These are phyloP conservation scores for Arthrobotrys entomopaga DNA, from an alignment of 2,329 filamentous ascomycete species.

Conservation along the genomic window DNA sequence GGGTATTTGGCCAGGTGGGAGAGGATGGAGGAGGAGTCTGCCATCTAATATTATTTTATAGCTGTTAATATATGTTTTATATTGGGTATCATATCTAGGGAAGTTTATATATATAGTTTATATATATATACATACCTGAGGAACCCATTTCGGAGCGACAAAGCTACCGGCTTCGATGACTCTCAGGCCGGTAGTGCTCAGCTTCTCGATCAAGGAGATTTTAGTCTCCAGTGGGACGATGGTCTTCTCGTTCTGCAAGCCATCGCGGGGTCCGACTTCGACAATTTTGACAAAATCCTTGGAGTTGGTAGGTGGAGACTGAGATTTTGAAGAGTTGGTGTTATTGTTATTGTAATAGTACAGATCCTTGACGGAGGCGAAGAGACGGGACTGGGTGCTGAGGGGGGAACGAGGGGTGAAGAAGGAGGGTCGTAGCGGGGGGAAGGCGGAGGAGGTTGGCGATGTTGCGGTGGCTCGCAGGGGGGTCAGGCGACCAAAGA, in stretches of 20 bases:
- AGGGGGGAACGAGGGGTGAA: conserved; percentile 30
- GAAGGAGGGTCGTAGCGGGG: conserved; percentile 39
- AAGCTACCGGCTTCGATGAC: conserved; percentile 85
- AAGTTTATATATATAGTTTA: too few relatives aligned
- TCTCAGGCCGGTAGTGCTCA: conserved; percentile 74
- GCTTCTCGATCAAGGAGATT: conserved; percentile 76
- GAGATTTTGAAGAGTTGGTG: neutral
- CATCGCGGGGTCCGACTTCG: conserved; percentile 85
- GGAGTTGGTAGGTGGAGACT: neutral
- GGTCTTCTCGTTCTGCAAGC: conserved; percentile 84
- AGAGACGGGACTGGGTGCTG: conserved; percentile 46
- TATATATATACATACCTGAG: conserved; percentile 70
- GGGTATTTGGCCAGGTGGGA: conserved; percentile 72
- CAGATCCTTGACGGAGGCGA: conserved; percentile 47
- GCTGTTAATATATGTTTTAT: conserved; percentile 21
- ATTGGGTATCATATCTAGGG: neutral
- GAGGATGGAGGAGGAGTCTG: conserved; percentile 79
- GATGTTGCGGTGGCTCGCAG: conserved; percentile 20
- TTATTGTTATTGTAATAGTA: conserved; percentile 33
- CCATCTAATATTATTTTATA: conserved; percentile 70
- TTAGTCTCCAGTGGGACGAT: conserved; percentile 77
- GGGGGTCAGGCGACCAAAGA: conserved; percentile 44
- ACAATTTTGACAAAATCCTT: conserved; percentile 71
- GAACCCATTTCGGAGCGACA: conserved; percentile 84
- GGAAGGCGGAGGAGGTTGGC: conserved; percentile 14